Conservation (phyloP, 768 basidiomycete genomes). For the Lentinula raphanica region DNA sequence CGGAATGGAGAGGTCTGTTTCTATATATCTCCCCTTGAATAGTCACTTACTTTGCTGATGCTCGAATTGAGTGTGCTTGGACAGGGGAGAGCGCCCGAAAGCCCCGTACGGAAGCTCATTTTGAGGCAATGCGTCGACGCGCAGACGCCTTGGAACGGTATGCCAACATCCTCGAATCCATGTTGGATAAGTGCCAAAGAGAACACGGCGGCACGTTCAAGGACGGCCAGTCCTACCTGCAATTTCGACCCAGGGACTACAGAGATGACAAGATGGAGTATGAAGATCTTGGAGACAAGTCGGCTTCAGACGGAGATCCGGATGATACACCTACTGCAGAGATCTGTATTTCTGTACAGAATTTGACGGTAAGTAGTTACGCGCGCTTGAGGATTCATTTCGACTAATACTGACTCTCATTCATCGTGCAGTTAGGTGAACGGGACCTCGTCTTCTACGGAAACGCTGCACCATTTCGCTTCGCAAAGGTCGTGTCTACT, state of each 20-base stretch:
- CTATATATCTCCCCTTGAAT: not conserved
- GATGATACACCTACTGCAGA: constrained; percentile 26
- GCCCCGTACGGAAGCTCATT: constrained; percentile 40
- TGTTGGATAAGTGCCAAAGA: constrained; percentile 33
- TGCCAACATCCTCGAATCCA: constrained; percentile 34
- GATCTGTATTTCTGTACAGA: constrained; percentile 32
- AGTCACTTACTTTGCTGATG: not conserved
- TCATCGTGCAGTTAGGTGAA: constrained; percentile 31
- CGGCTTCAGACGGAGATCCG: constrained; percentile 12
- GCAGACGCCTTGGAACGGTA: constrained; percentile 35
- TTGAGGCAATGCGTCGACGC: constrained; percentile 39
- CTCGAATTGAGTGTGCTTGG: constrained; percentile 34
- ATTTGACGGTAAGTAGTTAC: constrained; percentile 26
- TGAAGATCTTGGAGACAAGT: not conserved
- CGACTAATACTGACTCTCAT: too few species aligned
- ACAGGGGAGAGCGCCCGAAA: constrained; percentile 35
- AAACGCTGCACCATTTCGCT: constrained; percentile 38
- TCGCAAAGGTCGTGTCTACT: constrained; percentile 19
- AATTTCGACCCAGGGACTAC: constrained; percentile 24
- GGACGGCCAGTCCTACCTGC: constrained; percentile 24
- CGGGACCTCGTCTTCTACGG: constrained; percentile 36
- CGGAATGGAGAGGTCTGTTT: constrained; percentile 33
- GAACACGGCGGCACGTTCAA: constrained; percentile 29
- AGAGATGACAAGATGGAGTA: constrained; percentile 12
- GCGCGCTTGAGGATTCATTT: not conserved